Base-by-base conservation (phyloP, 768 basidiomycete genomes). In the Naematelia aurantialba region DNA sequence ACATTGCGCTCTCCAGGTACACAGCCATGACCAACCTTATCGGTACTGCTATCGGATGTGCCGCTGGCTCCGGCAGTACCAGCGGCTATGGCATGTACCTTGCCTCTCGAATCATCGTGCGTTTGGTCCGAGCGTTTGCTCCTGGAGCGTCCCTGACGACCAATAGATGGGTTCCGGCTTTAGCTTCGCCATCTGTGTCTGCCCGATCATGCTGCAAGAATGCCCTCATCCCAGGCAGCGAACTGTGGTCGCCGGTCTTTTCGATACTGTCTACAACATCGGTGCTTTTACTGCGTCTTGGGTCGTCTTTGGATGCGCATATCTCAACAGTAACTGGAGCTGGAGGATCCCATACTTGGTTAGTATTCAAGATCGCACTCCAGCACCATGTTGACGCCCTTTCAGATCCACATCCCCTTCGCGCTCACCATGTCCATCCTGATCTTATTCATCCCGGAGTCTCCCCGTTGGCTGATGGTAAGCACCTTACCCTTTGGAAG, bases 201-300 rank as follows among this genome's bases (percentile, higher is more conserved):
- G 22, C 21, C 48, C 22, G 24, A 50, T 50, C 24, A 50, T 50
- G 48, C 48, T 50, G 11, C 48, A 50, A 25, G 48, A 50, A 27
- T 24, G 22, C 48, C 22, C 22, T 25, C 48, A 50, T 27, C 48
- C 48, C 4, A 50, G 48, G 14, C 27, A 50, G 17, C 48, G 48
- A 12, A 27, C 48, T 14, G 48, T 27, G 5, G 27, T 27, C 3
- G 48, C 48, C 5, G 48, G 22, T 25, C 24, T 50, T n/a, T 50
- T 22, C 22, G 48, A 50, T 27, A 27, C 22, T 24, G 27, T 24
- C 24, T 50, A 25, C 48, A 50, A 22, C 24, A 22, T 50, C 26
- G 48, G 48, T 3, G 22, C 48, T 26, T 24, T 27, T 25, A 14
- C 26, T 22, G 17, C 48, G 5, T 24, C 22, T 14, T 50, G 22